Percentiles rank a stretch among this genome's conserved stretches.
phyloP scores from a whole-genome alignment of 805 yeast genomes.

The Jamesozyma gamospora region DNA sequence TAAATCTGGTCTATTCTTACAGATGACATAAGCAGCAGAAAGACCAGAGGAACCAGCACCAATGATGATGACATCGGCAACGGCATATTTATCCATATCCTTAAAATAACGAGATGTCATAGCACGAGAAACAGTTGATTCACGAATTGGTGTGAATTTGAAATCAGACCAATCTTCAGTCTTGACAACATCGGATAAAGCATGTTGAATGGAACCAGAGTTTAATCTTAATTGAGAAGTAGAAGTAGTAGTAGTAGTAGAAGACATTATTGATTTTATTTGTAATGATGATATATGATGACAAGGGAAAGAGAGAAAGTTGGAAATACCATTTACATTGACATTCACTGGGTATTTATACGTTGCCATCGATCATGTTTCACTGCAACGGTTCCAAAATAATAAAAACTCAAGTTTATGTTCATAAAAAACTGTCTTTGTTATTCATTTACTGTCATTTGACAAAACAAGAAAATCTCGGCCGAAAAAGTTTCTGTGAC shows the following conservation, averaged over 20 bases:
- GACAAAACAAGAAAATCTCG: too few relatives aligned
- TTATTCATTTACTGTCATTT: too few relatives aligned
- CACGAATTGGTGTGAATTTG: constrained; percentile 63
- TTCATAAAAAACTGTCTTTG: too few relatives aligned
- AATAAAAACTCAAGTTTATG: too few relatives aligned
- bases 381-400: too few relatives aligned
- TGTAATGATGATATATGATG: neutral
- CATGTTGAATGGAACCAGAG: constrained; percentile 17
- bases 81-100: constrained; percentile 65
- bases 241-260: constrained; percentile 9
- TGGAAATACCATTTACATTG: too few relatives aligned
- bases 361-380: too few relatives aligned
- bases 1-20: constrained; percentile 64
- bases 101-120: constrained; percentile 68
- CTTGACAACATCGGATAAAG: constrained; percentile 25
- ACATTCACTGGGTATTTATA: too few relatives aligned
- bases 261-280: constrained; percentile 1
- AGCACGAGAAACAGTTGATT: constrained; percentile 70
- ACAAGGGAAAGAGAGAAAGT: too few relatives aligned
- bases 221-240: constrained; percentile 7
- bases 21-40: constrained; percentile 65
- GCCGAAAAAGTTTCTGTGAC: too few relatives aligned
- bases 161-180: constrained; percentile 54
- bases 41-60: constrained; percentile 77
- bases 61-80: constrained; percentile 61